These are phyloP conservation scores for Hebeloma cylindrosporum DNA, from an alignment of 768 basidiomycete species.

Conservation along the genomic window DNA sequence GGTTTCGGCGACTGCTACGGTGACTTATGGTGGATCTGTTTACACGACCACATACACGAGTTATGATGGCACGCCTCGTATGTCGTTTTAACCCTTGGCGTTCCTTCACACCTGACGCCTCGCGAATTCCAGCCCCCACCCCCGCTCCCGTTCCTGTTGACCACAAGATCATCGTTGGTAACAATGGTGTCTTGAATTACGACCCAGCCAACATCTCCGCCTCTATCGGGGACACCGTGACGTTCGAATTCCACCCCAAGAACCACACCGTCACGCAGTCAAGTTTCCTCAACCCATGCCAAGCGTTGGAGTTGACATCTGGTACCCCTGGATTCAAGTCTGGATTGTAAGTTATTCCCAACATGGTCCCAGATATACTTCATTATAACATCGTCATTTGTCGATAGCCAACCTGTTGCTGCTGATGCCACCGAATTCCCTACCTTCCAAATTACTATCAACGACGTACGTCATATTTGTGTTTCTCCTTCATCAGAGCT, in stretches of 20 bases:
- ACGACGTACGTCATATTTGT: constrained; percentile 35
- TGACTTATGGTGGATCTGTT: constrained; percentile 30
- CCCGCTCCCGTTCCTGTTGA: constrained; percentile 29
- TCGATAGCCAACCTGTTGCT: constrained; percentile 41
- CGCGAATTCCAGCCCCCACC: constrained; percentile 20
- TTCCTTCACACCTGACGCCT: background rate
- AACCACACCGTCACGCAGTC: constrained; percentile 50
- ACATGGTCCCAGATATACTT: background rate
- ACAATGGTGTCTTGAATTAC: constrained; percentile 34
- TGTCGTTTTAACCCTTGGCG: constrained; percentile 5
- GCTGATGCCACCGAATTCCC: constrained; percentile 42
- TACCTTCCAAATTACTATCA: constrained; percentile 46
- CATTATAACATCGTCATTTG: background rate
- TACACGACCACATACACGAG: constrained; percentile 43
- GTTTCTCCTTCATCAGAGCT: background rate
- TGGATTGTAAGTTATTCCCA: constrained; percentile 39
- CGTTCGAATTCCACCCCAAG: constrained; percentile 45
- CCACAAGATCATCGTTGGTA: constrained; percentile 41
- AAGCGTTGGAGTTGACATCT: constrained; percentile 21
- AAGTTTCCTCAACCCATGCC: constrained; percentile 38
- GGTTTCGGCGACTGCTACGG: constrained; percentile 40
- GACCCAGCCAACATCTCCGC: constrained; percentile 41
- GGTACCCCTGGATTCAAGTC: constrained; percentile 37
- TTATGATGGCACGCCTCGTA: constrained; percentile 36
- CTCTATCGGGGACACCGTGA: constrained; percentile 42